These are phyloP conservation scores for Penicillium silybi DNA, from an alignment of 495 filamentous ascomycete genomes.

Conservation along the genomic window DNA sequence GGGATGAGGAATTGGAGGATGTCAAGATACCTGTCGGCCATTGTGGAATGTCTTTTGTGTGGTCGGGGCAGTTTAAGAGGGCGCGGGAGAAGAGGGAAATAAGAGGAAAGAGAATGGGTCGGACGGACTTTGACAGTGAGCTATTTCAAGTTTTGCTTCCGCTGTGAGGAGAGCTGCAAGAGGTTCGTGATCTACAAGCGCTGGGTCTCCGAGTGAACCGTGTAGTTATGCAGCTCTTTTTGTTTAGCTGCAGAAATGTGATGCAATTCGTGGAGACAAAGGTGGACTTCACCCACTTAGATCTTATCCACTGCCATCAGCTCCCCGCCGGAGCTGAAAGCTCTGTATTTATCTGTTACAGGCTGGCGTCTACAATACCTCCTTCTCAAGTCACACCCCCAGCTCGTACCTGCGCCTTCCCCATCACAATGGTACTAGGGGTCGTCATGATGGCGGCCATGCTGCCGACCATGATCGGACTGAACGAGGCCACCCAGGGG, in stretches of 20 bases:
- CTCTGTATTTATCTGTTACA: constrained; percentile 16
- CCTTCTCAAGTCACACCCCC: background rate
- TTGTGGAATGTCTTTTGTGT: background rate
- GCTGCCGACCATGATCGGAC: constrained; percentile 28
- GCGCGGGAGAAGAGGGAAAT: background rate
- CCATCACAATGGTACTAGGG: constrained; percentile 22
- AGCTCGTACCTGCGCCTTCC: background rate
- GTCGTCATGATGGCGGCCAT: constrained; percentile 30
- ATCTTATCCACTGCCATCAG: constrained; percentile 5
- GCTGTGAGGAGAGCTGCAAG: background rate
- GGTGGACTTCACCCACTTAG: constrained; percentile 9
- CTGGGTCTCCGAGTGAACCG: background rate
- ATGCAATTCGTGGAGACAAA: constrained; percentile 11
- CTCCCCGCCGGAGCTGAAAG: constrained; percentile 8
- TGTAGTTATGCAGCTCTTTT: constrained; percentile 3
- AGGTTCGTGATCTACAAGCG: constrained; percentile 7
- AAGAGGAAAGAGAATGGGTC: background rate
- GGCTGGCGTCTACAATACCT: background rate
- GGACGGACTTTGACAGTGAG: background rate
- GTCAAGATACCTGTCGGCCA: constrained; percentile 11
- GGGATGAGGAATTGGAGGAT: background rate
- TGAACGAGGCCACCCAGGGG: constrained; percentile 25
- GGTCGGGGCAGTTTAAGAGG: background rate
- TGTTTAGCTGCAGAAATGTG: constrained; percentile 16
- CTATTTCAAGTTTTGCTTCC: constrained; percentile 9